Evolutionary conservation across 192 early-diverging fungal species (phyloP), one percentile per base, ranked within the genome.

Genomic region (Allomyces javanicus): DNA sequence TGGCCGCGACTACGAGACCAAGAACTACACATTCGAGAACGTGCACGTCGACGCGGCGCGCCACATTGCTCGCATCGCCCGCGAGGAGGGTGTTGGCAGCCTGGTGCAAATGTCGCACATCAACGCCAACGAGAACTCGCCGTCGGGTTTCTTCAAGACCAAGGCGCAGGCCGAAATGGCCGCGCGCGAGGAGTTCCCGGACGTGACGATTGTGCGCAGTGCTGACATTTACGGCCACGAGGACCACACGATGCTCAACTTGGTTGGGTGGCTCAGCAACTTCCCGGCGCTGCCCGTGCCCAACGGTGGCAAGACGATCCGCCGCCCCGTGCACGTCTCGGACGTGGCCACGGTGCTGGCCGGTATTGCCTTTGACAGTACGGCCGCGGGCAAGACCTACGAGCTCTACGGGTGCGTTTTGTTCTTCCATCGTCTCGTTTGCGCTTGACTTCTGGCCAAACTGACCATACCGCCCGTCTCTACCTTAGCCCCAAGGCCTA

Each of bases 121-220:
- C 67, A 87, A 87, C 72, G 93, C 92, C 27, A 68, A 77, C 62
- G 78, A 81, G 23, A 82, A 90, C 69, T 89, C 89, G 9, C 61
- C 78, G 19, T 93, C 91, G 25, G 74, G 76, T 27, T 94, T 85
- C 72, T 80, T 93, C 67, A 80, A 82, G 44, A 85, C 89, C 68
- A 96, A 98, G 88, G 91, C 90, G 55, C 78, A 87, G 69, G 92
- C 93, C 67, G 96, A 98, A 75, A 77, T 86, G 67, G 87, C 87
- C 25, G 93, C 96, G 22, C 83, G 83, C 68, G 87, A 87, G 70
- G 85, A 86, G 70, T 89, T 96, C 76, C 93, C 96, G 50, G 85
- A 87, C 24, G 92, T 87, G 63, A 95, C 89, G 67, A 93, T 98
- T 75, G 88, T 98, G 61, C 91, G 96, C 65, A 88, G 92, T 24